A percentile compares a stretch with the other conserved stretches of the same genome.
Conservation (phyloP, 441 rosid species). For the Corymbia calophylla region DNA sequence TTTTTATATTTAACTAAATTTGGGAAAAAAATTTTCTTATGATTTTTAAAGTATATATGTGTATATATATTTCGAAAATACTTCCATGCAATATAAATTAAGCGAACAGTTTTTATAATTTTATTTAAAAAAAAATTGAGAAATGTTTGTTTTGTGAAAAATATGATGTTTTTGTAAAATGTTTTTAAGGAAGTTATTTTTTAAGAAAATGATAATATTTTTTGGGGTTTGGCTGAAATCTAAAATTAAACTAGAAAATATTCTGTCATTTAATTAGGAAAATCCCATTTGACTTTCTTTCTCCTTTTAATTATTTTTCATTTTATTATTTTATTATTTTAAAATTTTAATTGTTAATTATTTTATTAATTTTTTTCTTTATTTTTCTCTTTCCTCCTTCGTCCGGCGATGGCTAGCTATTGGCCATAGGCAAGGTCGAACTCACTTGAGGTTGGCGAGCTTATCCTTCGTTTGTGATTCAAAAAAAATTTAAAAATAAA, state of each 20-base stretch:
- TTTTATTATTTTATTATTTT: too few relatives aligned
- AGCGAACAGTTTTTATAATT: too few relatives aligned
- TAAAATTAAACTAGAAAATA: too few relatives aligned
- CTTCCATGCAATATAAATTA: not conserved
- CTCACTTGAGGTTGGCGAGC: not conserved
- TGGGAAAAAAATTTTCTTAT: not conserved
- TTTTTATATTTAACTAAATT: too few relatives aligned
- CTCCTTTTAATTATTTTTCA: not conserved
- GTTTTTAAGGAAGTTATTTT: too few relatives aligned
- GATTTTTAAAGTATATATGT: too few relatives aligned
- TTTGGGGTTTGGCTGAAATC: not conserved
- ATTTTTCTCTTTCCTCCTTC: not conserved
- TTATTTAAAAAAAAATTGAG: not conserved
- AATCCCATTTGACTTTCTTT: not conserved
- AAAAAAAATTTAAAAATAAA: fast-evolving
- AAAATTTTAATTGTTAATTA: too few relatives aligned
- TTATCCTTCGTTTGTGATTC: not conserved
- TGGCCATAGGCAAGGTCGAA: too few relatives aligned
- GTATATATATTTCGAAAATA: too few relatives aligned
- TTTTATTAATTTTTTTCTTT: too few relatives aligned
- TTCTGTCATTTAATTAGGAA: fast-evolving
- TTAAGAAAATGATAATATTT: not conserved
- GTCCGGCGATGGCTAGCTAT: too few relatives aligned
- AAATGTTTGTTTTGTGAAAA: too few relatives aligned
- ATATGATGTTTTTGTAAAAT: not conserved